Evolutionary conservation across 140 eudicot genomes (phyloP), one percentile per base, ranked within the genome.

Genomic region (Erigeron philadelphicus): DNA sequence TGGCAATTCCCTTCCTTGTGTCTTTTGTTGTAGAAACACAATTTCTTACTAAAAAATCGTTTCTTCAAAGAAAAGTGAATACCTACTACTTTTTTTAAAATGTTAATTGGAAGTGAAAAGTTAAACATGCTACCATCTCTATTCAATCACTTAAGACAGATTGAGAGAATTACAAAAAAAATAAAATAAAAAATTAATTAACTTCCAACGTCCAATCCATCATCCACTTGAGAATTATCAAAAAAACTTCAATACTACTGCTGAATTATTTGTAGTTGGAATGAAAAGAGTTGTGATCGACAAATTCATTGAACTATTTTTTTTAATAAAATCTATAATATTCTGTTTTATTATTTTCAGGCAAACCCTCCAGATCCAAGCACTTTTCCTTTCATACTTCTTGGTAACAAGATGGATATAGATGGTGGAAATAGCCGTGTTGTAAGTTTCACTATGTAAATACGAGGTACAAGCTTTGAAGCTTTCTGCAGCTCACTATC

Each of bases 391-490:
- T 91, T 91, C 73, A 88, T 88, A 75, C 74, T 88, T 48, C 87
- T 90, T 21, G 97, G 97, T 40, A 90, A 90, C 82, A 90, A 90
- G 85, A 82, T 88, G 40, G 97, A 90, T 73, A 91, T 91, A 68
- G 97, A 91, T 75, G 97, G 96, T 76, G 97, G 97, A 69, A 91
- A 91, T 76, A 91, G 97, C 78, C 77, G 96, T 82, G 97, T 91
- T 84, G 97, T 90, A 85, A 81, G 59, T 38, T 60, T 61, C 68
- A 21, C 25, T 31, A 1, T 61, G 40, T 40, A 12, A 11, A 8
- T 8, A 15, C 31, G 40, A 45, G 49, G 49, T 45, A 31, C 38
- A 5, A 4, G 5, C 38, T 31, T 31, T 31, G 38, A 31, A 31
- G 38, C 38, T 31, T 31, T 31, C 38, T 31, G 38, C 38, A 31